Base-by-base conservation (phyloP, 129 eudicot species). In the Pseudognaphalium luteoalbum region DNA sequence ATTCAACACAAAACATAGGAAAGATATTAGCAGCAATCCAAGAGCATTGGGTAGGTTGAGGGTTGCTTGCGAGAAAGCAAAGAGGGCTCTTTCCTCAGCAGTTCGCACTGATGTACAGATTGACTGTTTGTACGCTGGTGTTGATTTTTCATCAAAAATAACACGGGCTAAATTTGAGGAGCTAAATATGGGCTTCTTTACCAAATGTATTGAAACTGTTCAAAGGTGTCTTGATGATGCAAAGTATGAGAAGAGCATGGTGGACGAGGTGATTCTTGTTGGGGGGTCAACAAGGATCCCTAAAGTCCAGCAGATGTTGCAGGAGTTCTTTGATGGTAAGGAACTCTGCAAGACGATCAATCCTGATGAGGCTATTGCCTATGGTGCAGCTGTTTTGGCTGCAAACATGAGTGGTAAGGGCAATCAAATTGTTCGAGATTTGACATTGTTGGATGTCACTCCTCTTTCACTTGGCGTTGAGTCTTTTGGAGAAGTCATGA, bases 281-380 rank as follows among this genome's bases (percentile, higher is more conserved):
- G 78, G 78, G 6, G 77, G 78, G 47, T 73, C 78, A 5, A 59
- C 78, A 32, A n/a, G 78, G 5, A 73, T 73, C 20, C 78, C 69
- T 0, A 73, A 37, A 34, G 68, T 73, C 33, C 69, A 57, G 25
- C 34, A 16, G 12, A 44, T 69, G 60, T 69, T 69, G 60, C 73
- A 44, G 15, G 60, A 69, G 14, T 22, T 69, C 5, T 44, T 69
- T 6, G 14, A 44, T 25, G 73, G 60, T 28, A 69, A 69, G 60
- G 73, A 69, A 3, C 39, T 69, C 10, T 69, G 73, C 21, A 69
- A 44, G 73, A 44, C 32, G 4, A 69, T 44, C 22, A 69, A 68
- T 69, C 72, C 54, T 15, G 60, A 69, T 69, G 73, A 69, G 59
- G 73, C 73, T 9, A 57, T 69, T 25, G 73, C 73, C 2, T 69